Evolutionary conservation across 1,139 yeast species (phyloP), one percentile per base, ranked within the genome.

Genomic region (Debaryomyces singareniensis): DNA sequence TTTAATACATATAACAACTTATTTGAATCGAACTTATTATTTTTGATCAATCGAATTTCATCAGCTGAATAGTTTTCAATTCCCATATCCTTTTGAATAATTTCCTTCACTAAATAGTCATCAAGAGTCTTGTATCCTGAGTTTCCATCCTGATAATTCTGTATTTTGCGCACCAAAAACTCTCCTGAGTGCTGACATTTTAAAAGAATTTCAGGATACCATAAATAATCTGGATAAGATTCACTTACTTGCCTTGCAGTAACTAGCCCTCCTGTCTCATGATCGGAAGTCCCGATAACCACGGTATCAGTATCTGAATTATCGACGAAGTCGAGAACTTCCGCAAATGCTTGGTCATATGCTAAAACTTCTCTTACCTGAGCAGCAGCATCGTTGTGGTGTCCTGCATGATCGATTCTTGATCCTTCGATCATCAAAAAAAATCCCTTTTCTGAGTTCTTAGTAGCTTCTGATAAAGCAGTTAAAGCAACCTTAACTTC

Each of bases 401-500:
- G 96, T 24, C 95, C 95, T 3, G 95, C 94, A 52, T 86, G 95
- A 53, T 86, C 96, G 44, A 86, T 85, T 52, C 95, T 68, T 10
- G 93, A 81, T 5, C 95, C 95, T 60, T 86, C 96, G 36, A 86
- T 73, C 51, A 86, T 51, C 30, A 86, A 51, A 57, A 86, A 85
- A 53, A 86, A 85, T 0, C 95, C 95, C 41, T 80, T 57, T 13
- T 83, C 89, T 2, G 79, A 67, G 38, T 82, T 69, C 38, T 68
- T 57, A 2, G 91, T 71, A 14, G 89, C 87, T 33, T 70, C 59
- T 5, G 70, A 61, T 39, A 86, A 62, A 0, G 86, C 76, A 16
- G 62, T 70, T 40, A 85, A 54, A 0, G 95, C 95, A 4, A 83
- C 75, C 25, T 61, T 51, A 2, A 85, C 78, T 47, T 80, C 78